Evolutionary conservation across 768 basidiomycete genomes (phyloP).

Genomic region (Lactarius sanguifluus): DNA sequence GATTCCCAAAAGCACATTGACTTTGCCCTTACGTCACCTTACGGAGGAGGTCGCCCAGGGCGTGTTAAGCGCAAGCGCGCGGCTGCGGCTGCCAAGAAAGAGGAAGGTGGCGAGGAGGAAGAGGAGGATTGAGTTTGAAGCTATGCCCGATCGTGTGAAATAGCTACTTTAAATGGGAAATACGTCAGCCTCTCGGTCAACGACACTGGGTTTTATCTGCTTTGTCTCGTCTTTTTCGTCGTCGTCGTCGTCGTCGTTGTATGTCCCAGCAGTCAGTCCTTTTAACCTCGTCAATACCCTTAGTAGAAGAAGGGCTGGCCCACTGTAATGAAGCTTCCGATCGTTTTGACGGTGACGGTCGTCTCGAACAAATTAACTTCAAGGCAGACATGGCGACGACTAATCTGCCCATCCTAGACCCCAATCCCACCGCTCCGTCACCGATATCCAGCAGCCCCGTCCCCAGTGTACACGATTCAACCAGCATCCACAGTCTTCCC

Average conservation of each 20-base stretch:
- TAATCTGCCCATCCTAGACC: conserved; percentile 33
- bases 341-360: conserved; percentile 16
- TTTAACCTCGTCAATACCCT: conserved; percentile 14
- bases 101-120: conserved; percentile 85
- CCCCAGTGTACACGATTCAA: conserved; percentile 47
- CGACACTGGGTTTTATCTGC: neutral
- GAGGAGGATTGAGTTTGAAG: conserved; percentile 69
- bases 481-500: conserved; percentile 62
- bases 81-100: conserved; percentile 87
- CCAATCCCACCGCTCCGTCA: conserved; percentile 38
- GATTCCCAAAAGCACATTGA: conserved; percentile 99
- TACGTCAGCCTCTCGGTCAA: neutral
- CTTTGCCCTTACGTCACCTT: conserved; percentile 95
- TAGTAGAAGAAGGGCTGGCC: conserved; percentile 45
- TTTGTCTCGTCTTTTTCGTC: conserved; percentile 5
- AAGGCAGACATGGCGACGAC: conserved; percentile 21
- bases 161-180: neutral
- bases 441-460: conserved; percentile 38
- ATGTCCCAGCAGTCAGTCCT: conserved; percentile 28
- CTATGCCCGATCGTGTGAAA: conserved; percentile 15
- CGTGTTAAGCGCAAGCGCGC: conserved; percentile 99
- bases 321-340: conserved; percentile 20
- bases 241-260: neutral
- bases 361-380: conserved; percentile 21
- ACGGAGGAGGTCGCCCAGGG: conserved; percentile 91